Evolutionary conservation across 805 yeast genomes (phyloP).

Genomic region (Metschnikowia kofuensis): DNA sequence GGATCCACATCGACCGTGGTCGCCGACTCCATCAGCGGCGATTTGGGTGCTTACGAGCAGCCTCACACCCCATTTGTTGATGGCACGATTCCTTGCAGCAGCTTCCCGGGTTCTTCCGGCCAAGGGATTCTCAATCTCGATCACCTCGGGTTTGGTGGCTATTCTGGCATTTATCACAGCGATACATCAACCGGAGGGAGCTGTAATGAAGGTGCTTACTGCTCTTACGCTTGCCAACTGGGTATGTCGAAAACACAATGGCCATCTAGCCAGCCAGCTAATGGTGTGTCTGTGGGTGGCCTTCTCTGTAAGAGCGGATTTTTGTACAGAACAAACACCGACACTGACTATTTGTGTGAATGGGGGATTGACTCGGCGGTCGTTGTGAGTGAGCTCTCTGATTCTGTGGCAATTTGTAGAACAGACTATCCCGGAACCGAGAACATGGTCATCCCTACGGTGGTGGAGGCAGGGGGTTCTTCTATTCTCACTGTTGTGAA

Average conservation of each 20-base stretch:
- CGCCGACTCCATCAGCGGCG: conserved; percentile 51
- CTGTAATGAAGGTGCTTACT: conserved; percentile 87
- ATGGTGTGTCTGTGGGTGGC: conserved; percentile 94
- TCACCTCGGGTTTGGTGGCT: conserved; percentile 76
- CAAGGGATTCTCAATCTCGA: conserved; percentile 78
- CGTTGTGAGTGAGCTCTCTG: conserved; percentile 60
- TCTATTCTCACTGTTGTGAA: conserved; percentile 77
- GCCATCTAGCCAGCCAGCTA: conserved; percentile 84
- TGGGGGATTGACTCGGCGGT: conserved; percentile 77
- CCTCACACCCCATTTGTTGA: conserved; percentile 68
- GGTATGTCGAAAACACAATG: conserved; percentile 99
- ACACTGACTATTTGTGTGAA: conserved; percentile 70
- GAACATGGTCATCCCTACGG: conserved; percentile 95
- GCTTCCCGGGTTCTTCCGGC: conserved; percentile 63
- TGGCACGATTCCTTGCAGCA: conserved; percentile 63
- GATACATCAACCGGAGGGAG: conserved; percentile 60
- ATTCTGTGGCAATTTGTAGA: conserved; percentile 87
- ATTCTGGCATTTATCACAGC: conserved; percentile 67
- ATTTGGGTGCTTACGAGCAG: conserved; percentile 50
- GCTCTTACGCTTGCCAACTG: conserved; percentile 97
- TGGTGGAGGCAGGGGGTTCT: conserved; percentile 63
- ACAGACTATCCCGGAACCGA: conserved; percentile 99
- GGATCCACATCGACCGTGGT: conserved; percentile 33
- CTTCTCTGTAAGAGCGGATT: conserved; percentile 79
- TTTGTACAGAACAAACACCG: conserved; percentile 75